Evolutionary conservation across 2,329 filamentous ascomycete genomes (phyloP).

Genomic region (Colletotrichum noveboracense): DNA sequence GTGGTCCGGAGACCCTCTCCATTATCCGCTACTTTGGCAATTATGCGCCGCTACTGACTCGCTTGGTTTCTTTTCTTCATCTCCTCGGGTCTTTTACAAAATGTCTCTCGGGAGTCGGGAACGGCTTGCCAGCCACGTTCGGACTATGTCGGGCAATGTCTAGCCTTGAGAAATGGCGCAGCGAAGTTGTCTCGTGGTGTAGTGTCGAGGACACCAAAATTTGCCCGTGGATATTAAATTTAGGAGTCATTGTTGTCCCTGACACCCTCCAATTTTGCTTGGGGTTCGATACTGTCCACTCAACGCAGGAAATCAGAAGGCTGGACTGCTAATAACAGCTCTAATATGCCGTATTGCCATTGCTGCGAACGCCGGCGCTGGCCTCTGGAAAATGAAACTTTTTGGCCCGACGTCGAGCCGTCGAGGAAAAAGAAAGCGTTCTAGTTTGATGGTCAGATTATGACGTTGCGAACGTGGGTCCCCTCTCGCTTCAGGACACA

Average conservation of each 20-base stretch:
- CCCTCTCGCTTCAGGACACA: not conserved
- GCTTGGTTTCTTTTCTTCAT: not conserved
- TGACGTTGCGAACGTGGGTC: not conserved
- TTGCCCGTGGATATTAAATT: not conserved
- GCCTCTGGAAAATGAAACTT: not conserved
- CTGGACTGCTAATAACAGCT: not conserved
- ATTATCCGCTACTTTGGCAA: not conserved
- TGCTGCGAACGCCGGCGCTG: not conserved
- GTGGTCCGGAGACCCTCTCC: not conserved
- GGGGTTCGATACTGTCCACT: not conserved
- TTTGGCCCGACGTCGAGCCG: not conserved
- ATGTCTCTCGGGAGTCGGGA: constrained; percentile 11
- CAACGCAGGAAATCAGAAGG: not conserved
- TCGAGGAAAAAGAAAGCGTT: constrained; percentile 9
- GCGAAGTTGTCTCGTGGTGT: not conserved
- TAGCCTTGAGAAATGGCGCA: not conserved
- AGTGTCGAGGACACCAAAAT: not conserved
- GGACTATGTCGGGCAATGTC: not conserved
- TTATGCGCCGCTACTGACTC: not conserved
- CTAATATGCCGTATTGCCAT: not conserved
- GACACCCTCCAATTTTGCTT: not conserved
- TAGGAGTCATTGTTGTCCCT: not conserved
- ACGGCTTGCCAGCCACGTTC: not conserved
- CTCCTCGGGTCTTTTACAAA: not conserved
- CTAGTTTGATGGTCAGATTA: not conserved